Conservation (phyloP, 495 filamentous ascomycete species). For the Emericellopsis terricola region DNA sequence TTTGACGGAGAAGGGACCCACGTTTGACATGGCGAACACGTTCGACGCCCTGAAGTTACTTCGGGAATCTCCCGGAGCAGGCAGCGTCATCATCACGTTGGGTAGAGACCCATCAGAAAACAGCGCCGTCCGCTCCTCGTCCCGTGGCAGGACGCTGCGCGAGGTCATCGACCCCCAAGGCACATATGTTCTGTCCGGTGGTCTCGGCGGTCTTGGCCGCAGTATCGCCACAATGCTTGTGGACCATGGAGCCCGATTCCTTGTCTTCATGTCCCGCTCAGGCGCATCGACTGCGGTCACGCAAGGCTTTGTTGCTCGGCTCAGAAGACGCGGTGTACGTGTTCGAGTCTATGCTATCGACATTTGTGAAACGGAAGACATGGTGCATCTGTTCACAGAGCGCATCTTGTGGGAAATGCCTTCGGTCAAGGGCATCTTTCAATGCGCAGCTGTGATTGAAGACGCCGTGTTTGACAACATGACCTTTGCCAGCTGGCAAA, state of each 20-base stretch:
- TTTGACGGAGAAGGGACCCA: no score
- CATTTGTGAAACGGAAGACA: constrained; percentile 4
- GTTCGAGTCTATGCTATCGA: constrained; percentile 7
- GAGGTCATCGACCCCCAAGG: not conserved
- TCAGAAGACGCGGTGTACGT: constrained; percentile 7
- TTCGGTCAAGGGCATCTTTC: constrained; percentile 23
- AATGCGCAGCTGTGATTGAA: constrained; percentile 19
- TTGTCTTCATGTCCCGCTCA: constrained; percentile 11
- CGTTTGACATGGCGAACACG: constrained; percentile 1
- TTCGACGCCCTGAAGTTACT: not conserved
- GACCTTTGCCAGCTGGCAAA: constrained; percentile 13
- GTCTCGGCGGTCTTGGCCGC: constrained; percentile 12
- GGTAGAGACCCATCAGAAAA: constrained; percentile 1
- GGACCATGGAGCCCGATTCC: constrained; percentile 7
- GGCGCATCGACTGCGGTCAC: constrained; percentile 1
- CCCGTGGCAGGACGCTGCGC: not conserved
- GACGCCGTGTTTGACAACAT: constrained; percentile 24
- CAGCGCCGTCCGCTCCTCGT: no score
- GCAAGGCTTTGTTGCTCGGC: constrained; percentile 9
- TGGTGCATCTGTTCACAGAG: constrained; percentile 3
- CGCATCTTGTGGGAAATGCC: constrained; percentile 9
- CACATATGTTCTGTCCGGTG: constrained; percentile 13
- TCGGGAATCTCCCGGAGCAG: not conserved
- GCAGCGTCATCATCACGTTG: not conserved
- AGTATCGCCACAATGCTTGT: constrained; percentile 11